Conservation (phyloP, 2,329 filamentous ascomycete genomes). For the Hysterium pulicare region DNA sequence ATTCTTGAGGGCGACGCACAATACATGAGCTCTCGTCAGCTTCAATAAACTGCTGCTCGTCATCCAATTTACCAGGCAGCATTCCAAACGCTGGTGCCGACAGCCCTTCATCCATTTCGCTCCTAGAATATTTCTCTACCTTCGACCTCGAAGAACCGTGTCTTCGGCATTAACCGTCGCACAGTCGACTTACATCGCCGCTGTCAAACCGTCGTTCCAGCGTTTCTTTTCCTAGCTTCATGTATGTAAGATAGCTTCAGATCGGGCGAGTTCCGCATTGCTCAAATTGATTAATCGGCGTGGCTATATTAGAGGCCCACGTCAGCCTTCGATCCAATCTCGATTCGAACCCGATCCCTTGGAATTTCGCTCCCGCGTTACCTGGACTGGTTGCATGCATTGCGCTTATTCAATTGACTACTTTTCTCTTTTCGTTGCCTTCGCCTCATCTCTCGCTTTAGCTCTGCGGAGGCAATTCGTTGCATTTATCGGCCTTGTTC, state of each 20-base stretch:
- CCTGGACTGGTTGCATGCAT: neutral
- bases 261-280: neutral
- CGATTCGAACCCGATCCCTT: neutral
- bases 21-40: slow-evolving; percentile 19
- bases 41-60: neutral
- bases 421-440: neutral
- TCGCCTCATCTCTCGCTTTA: neutral
- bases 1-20: slow-evolving; percentile 12
- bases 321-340: neutral
- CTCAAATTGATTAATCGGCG: neutral
- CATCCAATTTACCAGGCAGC: neutral
- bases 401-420: neutral
- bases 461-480: neutral
- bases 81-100: neutral
- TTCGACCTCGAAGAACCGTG: neutral
- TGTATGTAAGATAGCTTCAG: neutral
- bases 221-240: neutral
- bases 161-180: neutral
- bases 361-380: neutral
- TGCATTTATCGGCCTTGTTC: neutral
- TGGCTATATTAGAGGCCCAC: neutral
- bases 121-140: neutral
- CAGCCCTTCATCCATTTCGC: neutral
- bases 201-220: neutral
- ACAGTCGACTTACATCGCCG: no score